Percentiles rank a stretch among this genome's conserved stretches.
phyloP scores from a whole-genome alignment of 2,329 filamentous ascomycete genomes.

The Claviceps monticola region DNA sequence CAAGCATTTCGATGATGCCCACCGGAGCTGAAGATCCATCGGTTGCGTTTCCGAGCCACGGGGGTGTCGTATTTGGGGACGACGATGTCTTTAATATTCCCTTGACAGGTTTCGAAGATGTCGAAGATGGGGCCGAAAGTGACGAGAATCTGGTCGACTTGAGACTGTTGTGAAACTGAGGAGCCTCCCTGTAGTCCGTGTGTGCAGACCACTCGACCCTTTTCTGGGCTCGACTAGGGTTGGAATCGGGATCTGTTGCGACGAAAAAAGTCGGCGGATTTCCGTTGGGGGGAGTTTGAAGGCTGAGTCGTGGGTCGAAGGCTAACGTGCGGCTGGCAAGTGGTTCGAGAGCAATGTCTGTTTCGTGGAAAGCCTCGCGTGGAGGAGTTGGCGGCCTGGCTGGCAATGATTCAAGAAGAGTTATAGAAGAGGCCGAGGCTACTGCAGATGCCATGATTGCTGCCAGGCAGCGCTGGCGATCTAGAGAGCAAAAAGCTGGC shows the following conservation, averaged over 20 bases:
- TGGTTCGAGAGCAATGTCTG: constrained; percentile 21
- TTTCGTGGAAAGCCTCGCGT: constrained; percentile 33
- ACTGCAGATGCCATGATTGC: constrained; percentile 28
- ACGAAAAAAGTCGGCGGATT: constrained; percentile 30
- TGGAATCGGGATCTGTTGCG: constrained; percentile 26
- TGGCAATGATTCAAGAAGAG: constrained; percentile 36
- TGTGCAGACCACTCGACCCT: constrained; percentile 43
- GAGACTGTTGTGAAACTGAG: constrained; percentile 27
- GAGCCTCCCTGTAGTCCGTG: constrained; percentile 42
- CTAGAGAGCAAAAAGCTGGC: constrained; percentile 19
- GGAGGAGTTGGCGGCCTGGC: constrained; percentile 55
- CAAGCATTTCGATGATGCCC: constrained; percentile 66
- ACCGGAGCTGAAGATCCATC: constrained; percentile 23
- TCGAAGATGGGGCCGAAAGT: constrained; percentile 24
- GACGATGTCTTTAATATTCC: constrained; percentile 66
- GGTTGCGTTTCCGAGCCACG: constrained; percentile 27
- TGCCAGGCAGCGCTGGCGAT: constrained; percentile 25
- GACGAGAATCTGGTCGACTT: constrained; percentile 26
- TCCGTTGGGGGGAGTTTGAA: constrained; percentile 38
- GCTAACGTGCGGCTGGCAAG: constrained; percentile 21
- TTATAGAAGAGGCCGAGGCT: constrained; percentile 20
- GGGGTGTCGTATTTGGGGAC: constrained; percentile 31
- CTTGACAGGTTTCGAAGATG: constrained; percentile 34
- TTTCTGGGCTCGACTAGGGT: constrained; percentile 33
- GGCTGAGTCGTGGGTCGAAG: constrained; percentile 22